Conservation (phyloP, 192 early-diverging fungal species). For the Linnemannia exigua region DNA sequence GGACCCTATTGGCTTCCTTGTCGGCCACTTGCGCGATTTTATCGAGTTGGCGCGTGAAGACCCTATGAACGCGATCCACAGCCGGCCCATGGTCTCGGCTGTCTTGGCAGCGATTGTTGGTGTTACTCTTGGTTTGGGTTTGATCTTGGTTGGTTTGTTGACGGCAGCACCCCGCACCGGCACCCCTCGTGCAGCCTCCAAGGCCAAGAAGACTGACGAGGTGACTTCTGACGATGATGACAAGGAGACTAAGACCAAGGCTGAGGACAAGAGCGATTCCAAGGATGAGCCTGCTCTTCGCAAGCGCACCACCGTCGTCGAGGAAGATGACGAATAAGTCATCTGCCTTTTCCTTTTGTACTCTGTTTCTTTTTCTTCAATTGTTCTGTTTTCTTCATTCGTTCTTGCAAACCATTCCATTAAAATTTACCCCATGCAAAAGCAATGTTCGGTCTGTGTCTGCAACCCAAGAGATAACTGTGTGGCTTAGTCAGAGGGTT, state of each 20-base stretch:
- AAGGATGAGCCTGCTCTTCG: conserved; percentile 22
- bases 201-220: conserved; percentile 62
- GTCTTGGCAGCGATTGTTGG: conserved; percentile 41
- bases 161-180: conserved; percentile 26
- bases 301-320: conserved; percentile 37
- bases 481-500: neutral
- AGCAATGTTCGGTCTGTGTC: too few relatives aligned
- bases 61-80: conserved; percentile 56
- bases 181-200: conserved; percentile 15
- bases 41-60: conserved; percentile 52
- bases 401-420: neutral
- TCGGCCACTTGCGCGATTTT: conserved; percentile 48
- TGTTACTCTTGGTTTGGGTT: conserved; percentile 38
- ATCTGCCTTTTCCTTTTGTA: neutral
- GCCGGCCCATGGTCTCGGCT: conserved; percentile 51
- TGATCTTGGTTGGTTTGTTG: conserved; percentile 54
- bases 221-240: conserved; percentile 53
- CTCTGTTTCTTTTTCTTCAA: neutral
- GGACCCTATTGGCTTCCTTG: conserved; percentile 51
- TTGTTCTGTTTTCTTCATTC: neutral
- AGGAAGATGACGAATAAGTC: conserved; percentile 37
- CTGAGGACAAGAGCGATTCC: conserved; percentile 5
- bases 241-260: conserved; percentile 4
- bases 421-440: neutral
- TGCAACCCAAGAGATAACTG: neutral